These are phyloP conservation scores for Amylocystis lapponica DNA, from an alignment of 768 basidiomycete species.

Conservation along the genomic window DNA sequence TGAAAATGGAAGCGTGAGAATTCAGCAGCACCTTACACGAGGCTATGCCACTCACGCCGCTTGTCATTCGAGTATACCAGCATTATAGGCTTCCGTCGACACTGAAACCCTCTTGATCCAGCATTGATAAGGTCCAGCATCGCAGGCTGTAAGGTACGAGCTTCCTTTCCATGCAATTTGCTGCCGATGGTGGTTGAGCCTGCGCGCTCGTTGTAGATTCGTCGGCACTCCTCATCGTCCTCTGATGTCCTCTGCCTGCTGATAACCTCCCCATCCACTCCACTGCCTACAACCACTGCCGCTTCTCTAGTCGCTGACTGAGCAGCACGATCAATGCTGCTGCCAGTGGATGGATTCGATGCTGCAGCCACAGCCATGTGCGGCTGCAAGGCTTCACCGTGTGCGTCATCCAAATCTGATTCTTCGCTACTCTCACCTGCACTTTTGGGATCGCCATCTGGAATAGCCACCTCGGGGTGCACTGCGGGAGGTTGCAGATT, in stretches of 20 bases:
- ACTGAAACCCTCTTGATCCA: slow-evolving; percentile 5
- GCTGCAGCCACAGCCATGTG: too few relatives aligned
- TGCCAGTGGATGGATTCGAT: too few relatives aligned
- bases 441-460: too few relatives aligned
- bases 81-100: slow-evolving; percentile 12
- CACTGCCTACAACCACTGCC: too few relatives aligned
- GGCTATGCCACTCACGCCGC: slow-evolving; percentile 12
- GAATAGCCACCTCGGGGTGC: too few relatives aligned
- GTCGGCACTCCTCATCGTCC: neutral
- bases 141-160: slow-evolving; percentile 10
- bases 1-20: slow-evolving; percentile 1
- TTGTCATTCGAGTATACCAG: slow-evolving; percentile 18
- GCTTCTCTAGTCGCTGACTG: too few relatives aligned
- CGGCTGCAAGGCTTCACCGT: too few relatives aligned
- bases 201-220: neutral
- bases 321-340: too few relatives aligned
- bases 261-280: too few relatives aligned
- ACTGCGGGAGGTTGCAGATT: too few relatives aligned
- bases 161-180: neutral
- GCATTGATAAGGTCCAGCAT: slow-evolving; percentile 26
- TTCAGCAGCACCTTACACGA: neutral
- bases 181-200: neutral
- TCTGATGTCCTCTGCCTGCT: neutral
- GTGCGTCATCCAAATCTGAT: neutral
- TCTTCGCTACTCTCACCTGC: too few relatives aligned